Evolutionary conservation across 176 grass and related monocot species (phyloP), one percentile per base, ranked within the genome.

Genomic region (Musa troglodytarum): DNA sequence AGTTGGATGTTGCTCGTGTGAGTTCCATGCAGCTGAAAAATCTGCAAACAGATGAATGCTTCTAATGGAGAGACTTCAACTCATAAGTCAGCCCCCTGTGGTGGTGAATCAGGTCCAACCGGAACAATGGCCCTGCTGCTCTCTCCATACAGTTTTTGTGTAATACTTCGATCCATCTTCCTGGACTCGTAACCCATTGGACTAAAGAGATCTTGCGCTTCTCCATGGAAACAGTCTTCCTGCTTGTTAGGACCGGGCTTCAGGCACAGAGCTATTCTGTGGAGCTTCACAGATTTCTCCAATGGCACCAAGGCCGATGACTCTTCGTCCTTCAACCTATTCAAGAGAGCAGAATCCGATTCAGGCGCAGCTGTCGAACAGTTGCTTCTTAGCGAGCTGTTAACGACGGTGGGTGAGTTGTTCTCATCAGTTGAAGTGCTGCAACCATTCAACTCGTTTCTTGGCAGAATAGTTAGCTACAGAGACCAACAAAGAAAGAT

Each of bases 401-500:
- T 55, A 6, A 55, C 59, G 16, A 55, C 59, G 16, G 23, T 83
- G 26, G 87, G 15, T 76, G 69, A 23, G 23, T 81, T 81, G 19
- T 54, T 53, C 11, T 92, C 84, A 74, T 23, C 82, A 52, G 78
- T 83, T 74, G 82, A 85, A 83, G 77, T 78, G 63, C 50, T 26
- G 17, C 3, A 14, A 53, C 22, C 71, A 55, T 53, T 53, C 22
- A 26, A 73, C 22, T 26, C 52, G 28, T 25, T 99, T 99, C 88
- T 87, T 99, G 0, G 91, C 81, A 23, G 91, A 99, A 54, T 94
- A 82, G 54, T 99, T 99, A 22, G 96, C 88, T 8, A 99, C 84
- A 0, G 88, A 89, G 62, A 83, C 77, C 8, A 56, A 73, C 20
- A 74, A 73, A 74, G 85, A 89, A 43, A 43, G 81, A 91, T 99